Base-by-base conservation (phyloP, 139 green algal genomes). In the Raphidocelis subcapitata region DNA sequence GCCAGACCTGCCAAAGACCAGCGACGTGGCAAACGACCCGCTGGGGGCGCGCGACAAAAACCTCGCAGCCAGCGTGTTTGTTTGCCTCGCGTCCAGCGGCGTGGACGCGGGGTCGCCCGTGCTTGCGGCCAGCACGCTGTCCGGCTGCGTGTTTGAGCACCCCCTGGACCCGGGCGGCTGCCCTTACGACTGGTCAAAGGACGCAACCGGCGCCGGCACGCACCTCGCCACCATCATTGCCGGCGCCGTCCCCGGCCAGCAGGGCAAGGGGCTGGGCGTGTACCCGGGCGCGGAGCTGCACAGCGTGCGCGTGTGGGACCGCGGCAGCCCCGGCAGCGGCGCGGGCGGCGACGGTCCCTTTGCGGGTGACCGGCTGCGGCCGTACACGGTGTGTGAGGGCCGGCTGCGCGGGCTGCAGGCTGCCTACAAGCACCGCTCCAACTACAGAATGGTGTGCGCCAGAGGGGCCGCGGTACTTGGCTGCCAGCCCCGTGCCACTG, bases 131-230 rank as follows among this genome's bases (percentile, higher is more conserved):
- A 56, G n/a, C 26, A 46, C 24, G 62, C n/a, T 31, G 44, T 32
- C 33, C 12, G 70, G 70, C 46, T 77, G 70, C 44, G 20, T 23
- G 31, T 47, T 33, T n/a, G 56, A 77, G 60, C 3, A 77, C 29
- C 57, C 61, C 18, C 14, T 77, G 14, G 70, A 77, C 60, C 70
- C 70, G 3, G 70, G 70, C 14, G 70, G 70, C 23, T 77, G 70
- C 28, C 4, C 18, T 2, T 32, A 63, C 15, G 28, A 5, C n/a
- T 69, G 61, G 61, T 1, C 64, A 23, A 55, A 16, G 20, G 46
- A 61, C 28, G 21, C 28, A 35, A 24, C 24, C 29, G 24, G 29
- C 29, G 3, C 5, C 2, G 69, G 69, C 54, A 75, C 69, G 10
- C 56, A 28, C 31, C 37, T 56, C 18, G 70, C 70, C 14, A n/a